These are phyloP conservation scores for Zymoseptoria crescenta DNA, from an alignment of 2,329 filamentous ascomycete species.

Conservation along the genomic window DNA sequence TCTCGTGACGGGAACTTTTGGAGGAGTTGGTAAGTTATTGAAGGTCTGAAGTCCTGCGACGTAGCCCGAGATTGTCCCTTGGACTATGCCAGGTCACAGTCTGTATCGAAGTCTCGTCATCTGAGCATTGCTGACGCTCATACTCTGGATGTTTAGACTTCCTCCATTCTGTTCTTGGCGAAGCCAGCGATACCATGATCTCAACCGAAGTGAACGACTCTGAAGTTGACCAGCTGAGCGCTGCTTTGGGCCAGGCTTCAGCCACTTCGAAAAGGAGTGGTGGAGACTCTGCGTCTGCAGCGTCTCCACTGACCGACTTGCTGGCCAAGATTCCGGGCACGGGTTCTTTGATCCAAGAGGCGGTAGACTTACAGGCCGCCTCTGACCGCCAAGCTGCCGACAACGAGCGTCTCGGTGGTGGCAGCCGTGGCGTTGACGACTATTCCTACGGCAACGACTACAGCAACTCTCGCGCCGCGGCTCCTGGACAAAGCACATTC, in stretches of 20 bases:
- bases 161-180: conserved; percentile 44
- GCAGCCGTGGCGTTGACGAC: conserved; percentile 10
- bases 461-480: conserved; percentile 9
- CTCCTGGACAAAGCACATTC: conserved; percentile 22
- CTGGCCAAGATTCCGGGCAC: conserved; percentile 65
- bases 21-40: conserved; percentile 34
- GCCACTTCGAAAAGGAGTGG: conserved; percentile 26
- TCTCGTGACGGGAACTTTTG: conserved; percentile 47
- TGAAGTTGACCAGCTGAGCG: conserved; percentile 41
- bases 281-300: conserved; percentile 27
- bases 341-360: conserved; percentile 40
- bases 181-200: conserved; percentile 43
- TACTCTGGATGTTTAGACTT: conserved; percentile 29
- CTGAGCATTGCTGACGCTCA: background rate
- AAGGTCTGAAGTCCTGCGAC: conserved; percentile 36
- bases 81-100: too few relatives aligned
- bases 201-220: conserved; percentile 42
- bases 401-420: conserved; percentile 22
- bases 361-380: conserved; percentile 37
- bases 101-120: background rate
- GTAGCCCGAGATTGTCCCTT: background rate
- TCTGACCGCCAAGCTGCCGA: conserved; percentile 41
- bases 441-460: conserved; percentile 17
- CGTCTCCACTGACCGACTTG: conserved; percentile 55
- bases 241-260: conserved; percentile 35